A percentile compares a stretch with the other conserved stretches of the same genome.
Evolutionary conservation across 2,329 filamentous ascomycete species (phyloP).

Genomic region (Penicillium brasilianum): DNA sequence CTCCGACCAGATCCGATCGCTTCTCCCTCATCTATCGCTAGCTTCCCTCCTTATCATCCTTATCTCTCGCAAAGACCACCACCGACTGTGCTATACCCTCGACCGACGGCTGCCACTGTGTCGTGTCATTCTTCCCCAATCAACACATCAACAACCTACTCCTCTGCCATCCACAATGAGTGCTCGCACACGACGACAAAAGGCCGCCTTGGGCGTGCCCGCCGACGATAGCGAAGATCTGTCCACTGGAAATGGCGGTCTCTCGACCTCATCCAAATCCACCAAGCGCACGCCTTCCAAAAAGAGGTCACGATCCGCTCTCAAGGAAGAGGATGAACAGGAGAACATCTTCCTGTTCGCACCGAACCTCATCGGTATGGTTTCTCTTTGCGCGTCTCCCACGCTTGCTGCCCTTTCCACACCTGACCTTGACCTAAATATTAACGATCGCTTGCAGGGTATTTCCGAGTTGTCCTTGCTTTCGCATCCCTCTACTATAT

Average conservation of each 20-base stretch:
- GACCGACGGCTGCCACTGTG: neutral
- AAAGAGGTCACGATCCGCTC: slow-evolving; percentile 34
- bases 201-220: slow-evolving; percentile 39
- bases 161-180: slow-evolving; percentile 37
- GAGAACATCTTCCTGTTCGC: slow-evolving; percentile 85
- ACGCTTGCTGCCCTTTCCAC: neutral
- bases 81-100: neutral
- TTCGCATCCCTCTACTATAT: slow-evolving; percentile 97
- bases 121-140: slow-evolving; percentile 11
- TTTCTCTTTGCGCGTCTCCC: neutral
- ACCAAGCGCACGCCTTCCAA: slow-evolving; percentile 36
- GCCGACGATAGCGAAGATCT: slow-evolving; percentile 40
- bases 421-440: neutral
- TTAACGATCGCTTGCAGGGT: slow-evolving; percentile 58
- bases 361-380: slow-evolving; percentile 79
- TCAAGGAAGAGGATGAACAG: slow-evolving; percentile 43
- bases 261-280: slow-evolving; percentile 39
- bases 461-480: slow-evolving; percentile 77
- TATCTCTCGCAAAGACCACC: slow-evolving; percentile 6
- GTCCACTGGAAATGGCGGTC: slow-evolving; percentile 37
- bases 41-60: slow-evolving; percentile 13
- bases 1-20: slow-evolving; percentile 5
- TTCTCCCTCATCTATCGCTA: slow-evolving; percentile 4
- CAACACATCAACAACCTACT: neutral
- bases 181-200: slow-evolving; percentile 47